Evolutionary conservation across 495 filamentous ascomycete species (phyloP), one percentile per base, ranked within the genome.

Genomic region (Xylaria castorea): DNA sequence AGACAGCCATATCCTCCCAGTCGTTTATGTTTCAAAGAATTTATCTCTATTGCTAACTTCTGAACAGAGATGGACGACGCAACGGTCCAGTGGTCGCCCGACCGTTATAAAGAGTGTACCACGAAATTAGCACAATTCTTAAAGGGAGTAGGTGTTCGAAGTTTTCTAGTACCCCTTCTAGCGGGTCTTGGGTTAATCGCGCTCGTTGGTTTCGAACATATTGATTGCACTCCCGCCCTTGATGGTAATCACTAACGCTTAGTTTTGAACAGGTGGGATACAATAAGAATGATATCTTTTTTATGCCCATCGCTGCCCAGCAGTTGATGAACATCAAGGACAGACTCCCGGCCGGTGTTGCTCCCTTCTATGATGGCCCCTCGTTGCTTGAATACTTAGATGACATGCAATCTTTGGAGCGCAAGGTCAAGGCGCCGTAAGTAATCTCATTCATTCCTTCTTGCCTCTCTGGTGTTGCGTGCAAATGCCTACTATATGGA

Each of bases 231-330:
- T 30, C 11, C 5, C 32, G 8, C 18, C 16, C 7, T 16, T 38
- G 2, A 25, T 38, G 4, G 8, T 9, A 9, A 32, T 44, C 20
- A 25, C 58, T 71, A 22, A 71, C 58, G 3, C 16, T 12, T 25
- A 2, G n/a, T 57, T 3, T 12, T 32, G 20, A 48, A 42, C 22
- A 72, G 70, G 92, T 96, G 27, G 95, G 95, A 42, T 98, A 98
- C 85, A 95, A 95, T 83, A 98, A 97, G 86, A 92, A 86, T 11
- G 95, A 99, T 75, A 84, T 99, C 44, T 90, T 88, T 76, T 97
- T 94, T 85, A 98, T 99, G 95, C 97, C 96, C 46, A 93, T 99
- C 72, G 95, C 94, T 58, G 96, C 97, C 14, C 93, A 97, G 81
- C 89, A 91, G 68, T 91, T 92, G 3, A 72, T 92, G 68, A 93